Evolutionary conservation across 163 green algal species (phyloP).

Genomic region (Picocystis sp.): DNA sequence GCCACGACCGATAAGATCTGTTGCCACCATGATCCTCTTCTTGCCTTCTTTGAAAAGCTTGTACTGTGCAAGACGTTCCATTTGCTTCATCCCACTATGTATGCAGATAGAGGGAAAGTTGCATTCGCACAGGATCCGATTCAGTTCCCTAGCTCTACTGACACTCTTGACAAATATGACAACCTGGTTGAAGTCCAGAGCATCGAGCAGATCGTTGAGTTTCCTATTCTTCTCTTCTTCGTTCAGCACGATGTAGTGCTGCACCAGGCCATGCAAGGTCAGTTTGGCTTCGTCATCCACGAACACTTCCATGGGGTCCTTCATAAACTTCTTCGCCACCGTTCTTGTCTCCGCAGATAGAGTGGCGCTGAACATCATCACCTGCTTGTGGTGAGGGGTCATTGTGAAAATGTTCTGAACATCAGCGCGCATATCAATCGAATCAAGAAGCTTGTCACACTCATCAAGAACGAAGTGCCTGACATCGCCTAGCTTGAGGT

Average conservation of each 20-base stretch:
- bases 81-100: conserved; percentile 55
- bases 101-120: conserved; percentile 75
- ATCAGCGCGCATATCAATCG: conserved; percentile 89
- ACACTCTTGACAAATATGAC: conserved; percentile 99
- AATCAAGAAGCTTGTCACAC: conserved; percentile 98
- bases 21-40: conserved; percentile 94
- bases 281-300: conserved; percentile 99
- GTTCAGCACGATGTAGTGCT: conserved; percentile 71
- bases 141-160: conserved; percentile 65
- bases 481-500: conserved; percentile 67
- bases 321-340: conserved; percentile 99
- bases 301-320: conserved; percentile 94
- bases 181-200: conserved; percentile 99
- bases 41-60: conserved; percentile 34
- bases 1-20: conserved; percentile 88
- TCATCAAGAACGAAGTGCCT: conserved; percentile 96
- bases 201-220: conserved; percentile 96
- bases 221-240: conserved; percentile 98
- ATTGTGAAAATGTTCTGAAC: conserved; percentile 97
- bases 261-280: conserved; percentile 95
- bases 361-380: conserved; percentile 99
- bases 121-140: conserved; percentile 86
- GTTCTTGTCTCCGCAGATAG: conserved; percentile 74
- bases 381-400: conserved; percentile 97
- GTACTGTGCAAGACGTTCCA: conserved; percentile 28